phyloP scores from a whole-genome alignment of 306 rosid species.

The Cicer yamashitae region DNA sequence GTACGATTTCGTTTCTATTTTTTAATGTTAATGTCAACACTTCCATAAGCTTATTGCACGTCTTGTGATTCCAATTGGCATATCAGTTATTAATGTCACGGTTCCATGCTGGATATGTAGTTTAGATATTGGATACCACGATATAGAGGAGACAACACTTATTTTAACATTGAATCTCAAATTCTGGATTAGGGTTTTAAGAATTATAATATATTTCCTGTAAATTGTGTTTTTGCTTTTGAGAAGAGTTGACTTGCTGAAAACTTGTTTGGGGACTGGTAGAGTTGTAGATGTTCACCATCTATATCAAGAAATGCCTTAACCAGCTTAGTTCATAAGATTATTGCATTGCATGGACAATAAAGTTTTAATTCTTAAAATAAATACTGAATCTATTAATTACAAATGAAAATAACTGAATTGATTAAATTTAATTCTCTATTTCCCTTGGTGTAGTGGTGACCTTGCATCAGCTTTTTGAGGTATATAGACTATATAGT shows the following conservation, averaged over 20 bases:
- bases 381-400: background rate
- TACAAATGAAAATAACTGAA: background rate
- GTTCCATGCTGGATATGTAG: no score
- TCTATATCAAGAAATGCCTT: conserved; percentile 15
- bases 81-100: no score
- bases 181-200: no score
- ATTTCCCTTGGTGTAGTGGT: background rate
- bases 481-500: background rate
- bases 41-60: no score
- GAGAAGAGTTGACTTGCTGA: background rate
- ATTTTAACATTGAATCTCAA: no score
- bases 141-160: no score
- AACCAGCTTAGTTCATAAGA: conserved; percentile 11
- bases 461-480: background rate
- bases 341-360: background rate
- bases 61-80: no score
- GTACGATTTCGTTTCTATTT: no score
- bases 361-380: background rate
- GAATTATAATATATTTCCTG: no score
- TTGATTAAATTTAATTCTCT: background rate
- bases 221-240: background rate
- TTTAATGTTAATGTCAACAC: no score
- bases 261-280: background rate
- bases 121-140: no score
- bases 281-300: background rate